A percentile compares a stretch with the other conserved stretches of the same genome.
Evolutionary conservation across 352 stramenopile species (phyloP).

Genomic region (Phytophthora constricta): DNA sequence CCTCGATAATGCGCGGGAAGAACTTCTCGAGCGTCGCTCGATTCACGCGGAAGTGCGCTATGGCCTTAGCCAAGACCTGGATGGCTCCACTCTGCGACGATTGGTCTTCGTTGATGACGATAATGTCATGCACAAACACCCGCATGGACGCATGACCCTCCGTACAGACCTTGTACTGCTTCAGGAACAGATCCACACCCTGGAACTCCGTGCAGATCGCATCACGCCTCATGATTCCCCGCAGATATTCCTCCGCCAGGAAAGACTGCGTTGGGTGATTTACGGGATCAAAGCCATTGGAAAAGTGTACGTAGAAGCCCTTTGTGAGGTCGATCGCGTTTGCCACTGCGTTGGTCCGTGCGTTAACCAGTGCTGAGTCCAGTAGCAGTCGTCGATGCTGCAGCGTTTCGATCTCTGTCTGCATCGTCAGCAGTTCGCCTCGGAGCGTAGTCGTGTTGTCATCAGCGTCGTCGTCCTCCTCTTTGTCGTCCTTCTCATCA

Average conservation of each 20-base stretch:
- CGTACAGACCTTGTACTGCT: constrained; percentile 52
- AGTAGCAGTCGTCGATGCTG: constrained; percentile 45
- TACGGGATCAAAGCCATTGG: constrained; percentile 41
- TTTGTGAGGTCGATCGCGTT: constrained; percentile 43
- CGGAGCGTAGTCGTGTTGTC: constrained; percentile 2
- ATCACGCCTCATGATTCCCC: constrained; percentile 48
- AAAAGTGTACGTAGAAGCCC: constrained; percentile 57
- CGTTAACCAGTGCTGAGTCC: constrained; percentile 40
- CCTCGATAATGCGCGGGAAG: constrained; percentile 57
- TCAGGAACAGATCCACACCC: constrained; percentile 57
- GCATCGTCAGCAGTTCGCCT: constrained; percentile 37
- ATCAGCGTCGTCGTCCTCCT: neutral
- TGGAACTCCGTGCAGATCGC: constrained; percentile 61
- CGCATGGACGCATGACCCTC: constrained; percentile 37
- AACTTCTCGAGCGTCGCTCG: constrained; percentile 51
- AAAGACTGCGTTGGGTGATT: constrained; percentile 23
- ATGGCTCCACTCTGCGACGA: constrained; percentile 29
- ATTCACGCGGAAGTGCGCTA: constrained; percentile 49
- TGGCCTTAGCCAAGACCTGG: constrained; percentile 49
- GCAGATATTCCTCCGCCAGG: constrained; percentile 44
- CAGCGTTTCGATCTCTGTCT: constrained; percentile 44
- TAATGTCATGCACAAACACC: constrained; percentile 35
- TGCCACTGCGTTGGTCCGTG: constrained; percentile 34
- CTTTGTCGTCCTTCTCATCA: constrained; percentile 5
- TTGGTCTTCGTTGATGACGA: constrained; percentile 33